A percentile compares a stretch with the other conserved stretches of the same genome.
phyloP scores from a whole-genome alignment of 768 basidiomycete species.

The Leccinum pellstonianum region DNA sequence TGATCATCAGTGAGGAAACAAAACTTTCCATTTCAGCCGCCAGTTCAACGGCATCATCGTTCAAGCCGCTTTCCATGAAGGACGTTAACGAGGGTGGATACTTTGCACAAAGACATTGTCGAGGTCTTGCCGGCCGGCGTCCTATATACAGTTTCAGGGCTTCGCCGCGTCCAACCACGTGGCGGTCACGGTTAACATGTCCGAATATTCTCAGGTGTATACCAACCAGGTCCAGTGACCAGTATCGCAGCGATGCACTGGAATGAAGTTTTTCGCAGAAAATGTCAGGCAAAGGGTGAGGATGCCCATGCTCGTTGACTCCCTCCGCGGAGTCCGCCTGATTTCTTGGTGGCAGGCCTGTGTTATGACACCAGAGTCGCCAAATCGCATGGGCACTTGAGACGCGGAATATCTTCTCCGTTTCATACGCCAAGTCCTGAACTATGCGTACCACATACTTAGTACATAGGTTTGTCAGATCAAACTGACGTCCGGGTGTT shows the following conservation, averaged over 20 bases:
- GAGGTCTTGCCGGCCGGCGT: slow-evolving; percentile 5
- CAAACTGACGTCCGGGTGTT: neutral
- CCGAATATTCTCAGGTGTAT: neutral
- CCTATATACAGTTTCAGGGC: slow-evolving; percentile 1
- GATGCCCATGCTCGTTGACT: too few species aligned
- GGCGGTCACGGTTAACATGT: neutral
- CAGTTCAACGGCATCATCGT: slow-evolving; percentile 13
- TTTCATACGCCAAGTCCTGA: neutral
- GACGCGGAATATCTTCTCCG: too few species aligned
- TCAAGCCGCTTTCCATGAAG: slow-evolving; percentile 19
- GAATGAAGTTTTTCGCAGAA: too few species aligned
- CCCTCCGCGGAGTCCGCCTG: too few species aligned
- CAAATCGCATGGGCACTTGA: too few species aligned
- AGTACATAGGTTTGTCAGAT: too few species aligned
- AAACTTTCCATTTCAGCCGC: slow-evolving; percentile 24
- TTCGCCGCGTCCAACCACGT: slow-evolving; percentile 6
- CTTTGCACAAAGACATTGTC: slow-evolving; percentile 9
- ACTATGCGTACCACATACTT: too few species aligned
- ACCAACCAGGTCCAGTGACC: too few species aligned
- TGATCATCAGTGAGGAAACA: slow-evolving; percentile 29
- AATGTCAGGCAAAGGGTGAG: too few species aligned
- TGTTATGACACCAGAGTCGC: too few species aligned
- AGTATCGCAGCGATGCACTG: too few species aligned
- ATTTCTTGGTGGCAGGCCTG: too few species aligned
- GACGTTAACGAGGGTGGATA: neutral